phyloP scores from a whole-genome alignment of 2,329 filamentous ascomycete genomes.

The Aurifilum marmelostoma region DNA sequence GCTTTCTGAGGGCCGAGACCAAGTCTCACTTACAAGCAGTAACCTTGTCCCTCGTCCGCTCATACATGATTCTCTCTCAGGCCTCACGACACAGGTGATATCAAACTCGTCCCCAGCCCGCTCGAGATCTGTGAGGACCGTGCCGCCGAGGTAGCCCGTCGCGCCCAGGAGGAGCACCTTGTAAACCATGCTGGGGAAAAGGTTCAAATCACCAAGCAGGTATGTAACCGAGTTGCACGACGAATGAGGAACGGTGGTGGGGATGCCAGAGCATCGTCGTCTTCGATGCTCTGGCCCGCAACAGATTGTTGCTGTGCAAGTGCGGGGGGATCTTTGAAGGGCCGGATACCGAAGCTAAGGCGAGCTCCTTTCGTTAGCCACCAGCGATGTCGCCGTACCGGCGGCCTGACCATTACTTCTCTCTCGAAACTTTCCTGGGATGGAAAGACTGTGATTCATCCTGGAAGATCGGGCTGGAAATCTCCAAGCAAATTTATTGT shows the following conservation, averaged over 20 bases:
- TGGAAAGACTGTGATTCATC: not conserved
- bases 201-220: not conserved
- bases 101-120: not conserved
- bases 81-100: conserved; percentile 14
- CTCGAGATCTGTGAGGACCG: conserved; percentile 16
- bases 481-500: not conserved
- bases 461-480: not conserved
- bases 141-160: conserved; percentile 18
- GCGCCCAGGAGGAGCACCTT: conserved; percentile 10
- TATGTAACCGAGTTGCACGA: not conserved
- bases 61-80: conserved; percentile 2
- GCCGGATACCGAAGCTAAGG: not conserved
- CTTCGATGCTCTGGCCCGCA: not conserved
- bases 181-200: conserved; percentile 9
- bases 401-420: not conserved
- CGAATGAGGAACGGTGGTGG: not conserved
- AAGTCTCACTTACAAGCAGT: conserved; percentile 1
- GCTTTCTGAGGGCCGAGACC: not conserved
- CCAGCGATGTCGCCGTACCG: too few relatives aligned
- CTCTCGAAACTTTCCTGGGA: not conserved
- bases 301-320: not conserved
- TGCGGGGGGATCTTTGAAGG: not conserved
- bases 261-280: not conserved
- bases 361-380: not conserved
- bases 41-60: not conserved